phyloP scores from a whole-genome alignment of 371 early-diverging fungal species.

The Mucor plumbeus region DNA sequence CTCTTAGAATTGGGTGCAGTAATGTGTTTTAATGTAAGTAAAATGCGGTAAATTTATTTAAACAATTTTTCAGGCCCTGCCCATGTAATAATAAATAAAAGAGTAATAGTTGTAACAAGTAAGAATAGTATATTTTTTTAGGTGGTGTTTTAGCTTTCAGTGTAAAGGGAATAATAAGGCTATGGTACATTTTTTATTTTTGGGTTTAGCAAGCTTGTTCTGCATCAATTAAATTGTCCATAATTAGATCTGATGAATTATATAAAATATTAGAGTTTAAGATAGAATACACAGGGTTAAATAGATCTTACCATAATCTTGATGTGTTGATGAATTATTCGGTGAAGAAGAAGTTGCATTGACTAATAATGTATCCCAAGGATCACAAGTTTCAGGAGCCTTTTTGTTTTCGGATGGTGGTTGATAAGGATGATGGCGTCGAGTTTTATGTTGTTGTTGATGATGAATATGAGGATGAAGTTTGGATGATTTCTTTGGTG shows the following conservation, averaged over 20 bases:
- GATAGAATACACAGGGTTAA: too few species aligned
- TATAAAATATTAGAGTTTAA: not conserved
- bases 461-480: constrained; percentile 12
- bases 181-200: not conserved
- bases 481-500: constrained; percentile 9
- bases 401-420: not conserved
- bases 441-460: constrained; percentile 13
- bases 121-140: not conserved
- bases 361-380: constrained; percentile 31
- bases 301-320: constrained; percentile 18
- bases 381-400: constrained; percentile 17
- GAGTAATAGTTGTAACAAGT: not conserved
- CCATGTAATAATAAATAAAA: not conserved
- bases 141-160: too few species aligned
- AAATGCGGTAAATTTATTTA: not conserved
- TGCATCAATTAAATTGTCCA: constrained; percentile 5
- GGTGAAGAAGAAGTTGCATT: not conserved
- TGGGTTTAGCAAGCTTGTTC: constrained; percentile 6
- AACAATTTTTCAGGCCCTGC: not conserved
- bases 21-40: not conserved
- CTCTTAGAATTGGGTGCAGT: too few species aligned
- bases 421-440: constrained; percentile 29
- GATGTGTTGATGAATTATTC: not conserved
- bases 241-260: not conserved
- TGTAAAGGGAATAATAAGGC: not conserved